These are phyloP conservation scores for Calonectria multiphialidica DNA, from an alignment of 2,329 filamentous ascomycete genomes.

Conservation along the genomic window DNA sequence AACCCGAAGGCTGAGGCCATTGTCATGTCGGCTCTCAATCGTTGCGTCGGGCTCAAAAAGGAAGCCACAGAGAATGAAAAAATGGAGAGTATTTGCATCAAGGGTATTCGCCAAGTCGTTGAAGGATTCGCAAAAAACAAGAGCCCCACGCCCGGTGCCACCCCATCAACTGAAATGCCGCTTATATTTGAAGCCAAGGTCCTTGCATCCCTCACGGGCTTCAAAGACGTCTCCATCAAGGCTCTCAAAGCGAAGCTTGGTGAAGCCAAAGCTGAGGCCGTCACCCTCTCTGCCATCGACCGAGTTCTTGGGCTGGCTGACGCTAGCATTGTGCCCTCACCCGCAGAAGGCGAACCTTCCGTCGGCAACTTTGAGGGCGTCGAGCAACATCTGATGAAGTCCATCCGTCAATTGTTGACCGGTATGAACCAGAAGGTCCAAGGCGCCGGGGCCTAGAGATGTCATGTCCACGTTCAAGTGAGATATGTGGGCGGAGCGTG, in stretches of 20 bases:
- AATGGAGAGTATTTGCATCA: constrained; percentile 61
- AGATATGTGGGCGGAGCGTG: background rate
- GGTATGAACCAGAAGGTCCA: constrained; percentile 56
- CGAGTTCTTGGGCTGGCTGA: constrained; percentile 62
- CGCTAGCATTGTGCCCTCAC: constrained; percentile 54
- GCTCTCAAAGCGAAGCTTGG: constrained; percentile 56
- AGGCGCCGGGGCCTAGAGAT: constrained; percentile 17
- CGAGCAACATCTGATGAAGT: constrained; percentile 56
- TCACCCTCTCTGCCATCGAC: constrained; percentile 64
- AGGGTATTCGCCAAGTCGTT: constrained; percentile 56
- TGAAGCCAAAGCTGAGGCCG: constrained; percentile 56
- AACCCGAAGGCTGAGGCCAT: constrained; percentile 59
- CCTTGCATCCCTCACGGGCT: constrained; percentile 55
- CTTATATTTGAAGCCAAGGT: constrained; percentile 55
- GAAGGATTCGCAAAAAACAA: constrained; percentile 56
- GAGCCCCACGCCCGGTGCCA: constrained; percentile 48
- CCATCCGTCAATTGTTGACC: constrained; percentile 52
- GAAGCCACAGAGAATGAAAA: constrained; percentile 58
- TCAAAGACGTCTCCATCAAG: constrained; percentile 60
- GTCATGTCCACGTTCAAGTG: background rate
- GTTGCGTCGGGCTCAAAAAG: constrained; percentile 61
- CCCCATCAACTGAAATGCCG: constrained; percentile 42
- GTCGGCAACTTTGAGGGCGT: constrained; percentile 52
- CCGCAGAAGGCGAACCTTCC: constrained; percentile 47
- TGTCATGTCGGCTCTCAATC: constrained; percentile 66